A percentile compares a stretch with the other conserved stretches of the same genome.
These are phyloP conservation scores for Eucalyptus guilfoylei DNA, from an alignment of 345 rosid genomes.

Conservation along the genomic window DNA sequence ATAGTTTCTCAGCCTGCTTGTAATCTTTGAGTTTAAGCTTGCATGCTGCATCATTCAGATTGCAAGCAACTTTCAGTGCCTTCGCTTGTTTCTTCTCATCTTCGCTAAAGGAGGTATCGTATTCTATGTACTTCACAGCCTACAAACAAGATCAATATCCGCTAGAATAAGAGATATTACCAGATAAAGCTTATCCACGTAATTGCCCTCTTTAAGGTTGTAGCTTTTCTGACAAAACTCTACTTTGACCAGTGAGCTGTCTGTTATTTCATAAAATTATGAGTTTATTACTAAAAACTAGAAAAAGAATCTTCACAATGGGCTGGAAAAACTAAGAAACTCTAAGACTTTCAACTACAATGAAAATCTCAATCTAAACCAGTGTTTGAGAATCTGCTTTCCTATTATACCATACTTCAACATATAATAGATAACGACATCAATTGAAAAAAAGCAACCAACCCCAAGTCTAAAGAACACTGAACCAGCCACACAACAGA, in stretches of 20 bases:
- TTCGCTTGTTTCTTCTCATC: conserved; percentile 82
- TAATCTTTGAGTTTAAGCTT: conserved; percentile 71
- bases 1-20: conserved; percentile 37
- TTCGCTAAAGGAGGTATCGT: conserved; percentile 63
- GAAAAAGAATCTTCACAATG: too few relatives aligned
- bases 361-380: background rate
- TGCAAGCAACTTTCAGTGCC: conserved; percentile 72
- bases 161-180: background rate
- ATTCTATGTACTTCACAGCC: conserved; percentile 76
- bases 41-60: conserved; percentile 87
- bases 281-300: too few relatives aligned
- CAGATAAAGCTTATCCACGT: too few relatives aligned
- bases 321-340: too few relatives aligned
- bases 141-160: background rate
- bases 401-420: background rate
- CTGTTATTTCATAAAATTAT: too few relatives aligned
- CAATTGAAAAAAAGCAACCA: background rate
- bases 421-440: background rate
- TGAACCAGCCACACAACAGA: background rate
- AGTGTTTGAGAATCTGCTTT: background rate
- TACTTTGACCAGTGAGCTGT: too few relatives aligned
- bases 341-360: background rate
- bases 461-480: background rate
- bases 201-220: too few relatives aligned
- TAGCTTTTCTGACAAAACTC: too few relatives aligned